phyloP scores from a whole-genome alignment of 352 stramenopile genomes.

The Phytopythium sindhum region DNA sequence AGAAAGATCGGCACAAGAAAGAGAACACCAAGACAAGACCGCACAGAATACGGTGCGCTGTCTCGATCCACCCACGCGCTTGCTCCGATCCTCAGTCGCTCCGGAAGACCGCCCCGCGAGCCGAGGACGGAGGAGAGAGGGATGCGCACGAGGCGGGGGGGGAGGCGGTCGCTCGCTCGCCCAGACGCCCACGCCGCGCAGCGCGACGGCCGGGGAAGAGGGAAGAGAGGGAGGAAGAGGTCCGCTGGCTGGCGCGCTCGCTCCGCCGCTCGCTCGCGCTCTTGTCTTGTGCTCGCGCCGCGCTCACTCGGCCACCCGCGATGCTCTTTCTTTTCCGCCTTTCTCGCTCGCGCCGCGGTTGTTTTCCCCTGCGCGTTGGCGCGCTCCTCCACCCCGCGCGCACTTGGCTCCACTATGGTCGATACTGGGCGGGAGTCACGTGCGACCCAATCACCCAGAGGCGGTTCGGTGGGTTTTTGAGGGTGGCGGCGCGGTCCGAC shows the following conservation, averaged over 20 bases:
- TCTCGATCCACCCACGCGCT: background rate
- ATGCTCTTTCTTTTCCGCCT: conserved; percentile 2
- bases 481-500: no score
- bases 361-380: background rate
- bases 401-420: background rate
- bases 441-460: background rate
- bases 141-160: no score
- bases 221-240: no score
- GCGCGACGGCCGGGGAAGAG: no score
- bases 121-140: background rate
- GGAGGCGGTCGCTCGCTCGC: no score
- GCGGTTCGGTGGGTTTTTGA: background rate
- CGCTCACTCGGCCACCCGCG: background rate
- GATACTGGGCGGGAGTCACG: background rate
- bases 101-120: no score
- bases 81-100: no score
- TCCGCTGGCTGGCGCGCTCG: background rate
- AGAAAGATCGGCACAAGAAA: background rate
- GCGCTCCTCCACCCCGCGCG: conserved; percentile 3
- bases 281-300: background rate
- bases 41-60: background rate
- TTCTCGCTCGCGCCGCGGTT: background rate
- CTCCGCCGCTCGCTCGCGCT: background rate
- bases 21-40: background rate
- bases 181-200: background rate